phyloP scores from a whole-genome alignment of 805 yeast genomes.

The Candida oleophila region DNA sequence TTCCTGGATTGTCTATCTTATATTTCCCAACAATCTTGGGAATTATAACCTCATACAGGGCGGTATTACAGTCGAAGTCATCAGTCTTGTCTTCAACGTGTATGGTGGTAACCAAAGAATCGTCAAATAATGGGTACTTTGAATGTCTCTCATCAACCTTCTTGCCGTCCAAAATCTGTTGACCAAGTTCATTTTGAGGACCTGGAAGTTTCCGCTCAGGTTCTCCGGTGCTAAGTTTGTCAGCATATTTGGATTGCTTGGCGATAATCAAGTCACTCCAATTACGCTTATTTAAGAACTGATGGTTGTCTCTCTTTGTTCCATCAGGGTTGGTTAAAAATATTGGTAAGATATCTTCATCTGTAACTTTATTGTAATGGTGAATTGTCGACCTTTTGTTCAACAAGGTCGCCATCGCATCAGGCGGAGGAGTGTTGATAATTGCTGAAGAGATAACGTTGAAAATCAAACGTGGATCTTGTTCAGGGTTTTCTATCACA shows the following conservation, averaged over 20 bases:
- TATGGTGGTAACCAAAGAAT: constrained; percentile 64
- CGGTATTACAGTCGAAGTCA: constrained; percentile 50
- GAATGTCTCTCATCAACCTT: constrained; percentile 29
- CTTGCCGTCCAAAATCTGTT: constrained; percentile 9
- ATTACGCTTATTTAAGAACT: constrained; percentile 65
- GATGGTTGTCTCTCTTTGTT: constrained; percentile 41
- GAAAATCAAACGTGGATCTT: constrained; percentile 74
- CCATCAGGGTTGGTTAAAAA: constrained; percentile 64
- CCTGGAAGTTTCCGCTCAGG: constrained; percentile 42
- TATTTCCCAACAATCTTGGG: constrained; percentile 52
- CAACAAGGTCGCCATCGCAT: constrained; percentile 74
- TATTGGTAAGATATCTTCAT: constrained; percentile 79
- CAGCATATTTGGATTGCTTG: constrained; percentile 24
- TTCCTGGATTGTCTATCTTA: constrained; percentile 25
- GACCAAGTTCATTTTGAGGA: constrained; percentile 22
- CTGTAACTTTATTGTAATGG: constrained; percentile 60
- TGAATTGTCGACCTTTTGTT: constrained; percentile 69
- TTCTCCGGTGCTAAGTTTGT: constrained; percentile 14
- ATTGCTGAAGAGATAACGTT: constrained; percentile 90
- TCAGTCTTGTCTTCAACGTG: constrained; percentile 67
- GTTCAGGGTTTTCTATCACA: constrained; percentile 51
- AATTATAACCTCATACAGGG: constrained; percentile 66
- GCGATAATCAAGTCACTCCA: constrained; percentile 69
- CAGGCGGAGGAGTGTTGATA: constrained; percentile 90
- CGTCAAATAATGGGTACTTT: constrained; percentile 54